Percentiles rank a stretch among this genome's conserved stretches.
These are phyloP conservation scores for Melastoma candidum DNA, from an alignment of 441 rosid genomes.

Conservation along the genomic window DNA sequence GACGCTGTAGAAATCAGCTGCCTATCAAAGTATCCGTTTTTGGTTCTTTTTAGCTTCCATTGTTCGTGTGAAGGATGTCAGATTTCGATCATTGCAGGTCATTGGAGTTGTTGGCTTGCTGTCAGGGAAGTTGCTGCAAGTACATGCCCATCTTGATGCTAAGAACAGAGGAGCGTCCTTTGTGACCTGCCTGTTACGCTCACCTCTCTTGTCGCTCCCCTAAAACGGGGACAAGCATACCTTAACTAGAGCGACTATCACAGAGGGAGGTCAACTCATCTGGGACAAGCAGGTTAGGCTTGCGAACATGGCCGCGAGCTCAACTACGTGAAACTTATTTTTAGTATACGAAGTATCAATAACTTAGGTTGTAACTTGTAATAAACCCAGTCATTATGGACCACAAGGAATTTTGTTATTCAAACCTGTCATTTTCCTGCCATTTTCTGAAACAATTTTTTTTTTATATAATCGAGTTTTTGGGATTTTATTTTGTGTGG, in stretches of 20 bases:
- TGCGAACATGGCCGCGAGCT: constrained; percentile 36
- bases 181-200: constrained; percentile 72
- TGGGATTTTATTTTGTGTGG: too few relatives aligned
- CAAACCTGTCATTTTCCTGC: too few relatives aligned
- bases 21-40: constrained; percentile 47
- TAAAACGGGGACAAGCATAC: constrained; percentile 41
- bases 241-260: constrained; percentile 17
- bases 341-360: too few relatives aligned
- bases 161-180: constrained; percentile 40
- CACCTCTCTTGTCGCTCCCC: constrained; percentile 47
- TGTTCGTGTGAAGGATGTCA: neutral
- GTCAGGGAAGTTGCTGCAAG: constrained; percentile 68
- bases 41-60: neutral
- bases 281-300: constrained; percentile 63
- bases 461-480: too few relatives aligned
- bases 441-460: too few relatives aligned
- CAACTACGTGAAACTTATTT: too few relatives aligned
- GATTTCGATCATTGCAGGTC: constrained; percentile 33
- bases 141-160: constrained; percentile 78
- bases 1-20: constrained; percentile 90
- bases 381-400: too few relatives aligned
- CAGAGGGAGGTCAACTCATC: constrained; percentile 14
- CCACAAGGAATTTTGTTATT: too few relatives aligned
- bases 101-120: constrained; percentile 62
- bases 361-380: too few relatives aligned